Base-by-base conservation (phyloP, 139 green algal species). In the Zygnema circumcarinatum region DNA sequence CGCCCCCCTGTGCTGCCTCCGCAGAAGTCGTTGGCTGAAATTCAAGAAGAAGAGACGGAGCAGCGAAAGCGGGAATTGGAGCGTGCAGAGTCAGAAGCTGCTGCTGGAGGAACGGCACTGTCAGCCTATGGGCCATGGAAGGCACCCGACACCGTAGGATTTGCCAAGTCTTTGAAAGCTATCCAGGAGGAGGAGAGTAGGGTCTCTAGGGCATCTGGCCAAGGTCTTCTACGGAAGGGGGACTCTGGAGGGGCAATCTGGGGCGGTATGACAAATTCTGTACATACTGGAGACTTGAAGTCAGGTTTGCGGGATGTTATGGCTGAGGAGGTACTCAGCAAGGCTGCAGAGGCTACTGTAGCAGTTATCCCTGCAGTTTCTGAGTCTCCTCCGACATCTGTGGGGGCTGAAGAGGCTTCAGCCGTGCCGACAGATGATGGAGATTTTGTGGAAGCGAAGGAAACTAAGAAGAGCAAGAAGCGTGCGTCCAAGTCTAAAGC, bases 361-460 rank as follows among this genome's bases (percentile, higher is more conserved):
- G 38, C 67, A 1, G 11, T 21, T 29, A 31, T 33, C 1, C 36
- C 25, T 54, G 31, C 25, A 32, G 76, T 32, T 22, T 35, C 36
- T 32, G 41, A 56, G 39, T 33, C 76, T 67, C 38, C 76, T 32
- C 25, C 32, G 29, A 54, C 79, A 47, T 25, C 79, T 20, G 25
- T 69, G 7, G 22, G 25, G 29, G 33, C 35, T 1, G 80, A 81
- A 2, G 54, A 3, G 0, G 39, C 78, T 33, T 32, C 38, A 42
- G 41, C 41, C 22, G 39, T 56, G 0, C 39, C 32, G 20, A 32
- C 38, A 62, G 79, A 89, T 1, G 83, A 89, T 31, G 38, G 38
- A 22, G 84, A 89, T 7, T 89, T 89, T 81, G 79, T 89, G 2
- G 84, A 89, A 56, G 33, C 84, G 1, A 81, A 81, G 39, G 79